phyloP scores from a whole-genome alignment of 306 rosid genomes.

The Urtica urens region DNA sequence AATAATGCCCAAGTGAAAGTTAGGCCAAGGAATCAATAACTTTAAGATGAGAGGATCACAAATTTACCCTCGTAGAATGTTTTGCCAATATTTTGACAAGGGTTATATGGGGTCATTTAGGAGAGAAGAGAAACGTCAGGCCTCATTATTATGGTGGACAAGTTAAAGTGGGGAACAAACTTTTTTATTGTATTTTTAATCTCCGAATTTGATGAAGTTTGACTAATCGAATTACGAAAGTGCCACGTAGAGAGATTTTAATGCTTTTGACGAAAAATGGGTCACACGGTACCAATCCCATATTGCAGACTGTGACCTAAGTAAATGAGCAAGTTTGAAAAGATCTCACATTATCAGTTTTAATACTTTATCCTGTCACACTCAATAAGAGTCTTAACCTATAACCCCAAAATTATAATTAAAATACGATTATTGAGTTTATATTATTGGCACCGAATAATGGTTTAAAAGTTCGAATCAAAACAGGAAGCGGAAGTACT shows the following conservation, averaged over 20 bases:
- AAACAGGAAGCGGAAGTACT: neutral
- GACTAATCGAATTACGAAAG: conserved; percentile 20
- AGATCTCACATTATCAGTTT: conserved; percentile 27
- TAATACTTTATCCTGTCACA: conserved; percentile 11
- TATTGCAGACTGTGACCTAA: conserved; percentile 12
- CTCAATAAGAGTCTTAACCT: too few relatives aligned
- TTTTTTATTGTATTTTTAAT: conserved; percentile 19
- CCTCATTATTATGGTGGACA: conserved; percentile 26
- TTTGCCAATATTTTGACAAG: too few relatives aligned
- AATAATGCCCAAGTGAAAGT: neutral
- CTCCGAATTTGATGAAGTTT: conserved; percentile 50
- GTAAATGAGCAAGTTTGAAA: conserved; percentile 35
- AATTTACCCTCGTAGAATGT: conserved; percentile 1
- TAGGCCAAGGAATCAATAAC: neutral
- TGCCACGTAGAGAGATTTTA: conserved; percentile 14
- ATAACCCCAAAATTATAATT: too few relatives aligned
- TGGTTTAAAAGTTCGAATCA: neutral
- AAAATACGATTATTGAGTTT: too few relatives aligned
- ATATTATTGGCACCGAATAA: neutral
- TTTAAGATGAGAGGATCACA: neutral
- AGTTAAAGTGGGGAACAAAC: conserved; percentile 45
- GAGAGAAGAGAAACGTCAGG: conserved; percentile 10
- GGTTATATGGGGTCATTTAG: conserved; percentile 14
- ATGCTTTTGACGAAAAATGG: conserved; percentile 36
- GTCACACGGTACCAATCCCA: conserved; percentile 16